These are phyloP conservation scores for Coniochaeta sp. DNA, from an alignment of 2,329 filamentous ascomycete genomes.

Conservation along the genomic window DNA sequence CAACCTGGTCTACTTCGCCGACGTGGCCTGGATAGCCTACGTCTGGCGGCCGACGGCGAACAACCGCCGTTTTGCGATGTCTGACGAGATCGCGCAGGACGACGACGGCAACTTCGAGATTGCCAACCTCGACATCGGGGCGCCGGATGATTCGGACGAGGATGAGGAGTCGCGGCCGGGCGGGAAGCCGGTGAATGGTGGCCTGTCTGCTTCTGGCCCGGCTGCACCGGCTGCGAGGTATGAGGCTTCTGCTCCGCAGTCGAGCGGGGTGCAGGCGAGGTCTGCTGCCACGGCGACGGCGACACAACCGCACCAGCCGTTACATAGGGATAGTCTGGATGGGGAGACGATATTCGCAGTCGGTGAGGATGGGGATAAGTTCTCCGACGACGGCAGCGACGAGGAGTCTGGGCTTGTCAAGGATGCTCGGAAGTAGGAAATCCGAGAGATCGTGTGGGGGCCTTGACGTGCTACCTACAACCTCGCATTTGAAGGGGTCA, in stretches of 20 bases:
- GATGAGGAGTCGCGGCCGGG: constrained; percentile 50
- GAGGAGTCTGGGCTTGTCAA: constrained; percentile 53
- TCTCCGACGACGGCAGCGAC: constrained; percentile 60
- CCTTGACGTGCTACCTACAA: too few species aligned
- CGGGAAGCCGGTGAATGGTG: constrained; percentile 18
- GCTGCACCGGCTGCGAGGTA: background rate
- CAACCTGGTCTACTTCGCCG: constrained; percentile 90
- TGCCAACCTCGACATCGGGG: constrained; percentile 84
- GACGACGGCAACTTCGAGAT: constrained; percentile 95
- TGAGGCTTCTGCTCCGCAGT: background rate
- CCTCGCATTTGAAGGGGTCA: background rate
- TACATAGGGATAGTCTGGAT: constrained; percentile 52
- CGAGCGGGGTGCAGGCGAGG: background rate
- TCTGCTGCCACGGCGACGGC: constrained; percentile 1
- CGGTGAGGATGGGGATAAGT: constrained; percentile 75
- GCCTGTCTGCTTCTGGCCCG: background rate
- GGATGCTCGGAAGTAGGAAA: constrained; percentile 30
- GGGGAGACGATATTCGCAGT: constrained; percentile 96
- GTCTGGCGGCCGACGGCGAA: constrained; percentile 95
- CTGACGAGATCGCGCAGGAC: constrained; percentile 96
- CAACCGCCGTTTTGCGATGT: constrained; percentile 97
- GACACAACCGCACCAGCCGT: constrained; percentile 25
- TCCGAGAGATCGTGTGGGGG: background rate
- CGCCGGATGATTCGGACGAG: constrained; percentile 57
- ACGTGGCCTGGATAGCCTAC: constrained; percentile 89